Percentiles rank a stretch among this genome's conserved stretches.
phyloP scores from a whole-genome alignment of 208 protist species.

The Trypanosoma lewisi region DNA sequence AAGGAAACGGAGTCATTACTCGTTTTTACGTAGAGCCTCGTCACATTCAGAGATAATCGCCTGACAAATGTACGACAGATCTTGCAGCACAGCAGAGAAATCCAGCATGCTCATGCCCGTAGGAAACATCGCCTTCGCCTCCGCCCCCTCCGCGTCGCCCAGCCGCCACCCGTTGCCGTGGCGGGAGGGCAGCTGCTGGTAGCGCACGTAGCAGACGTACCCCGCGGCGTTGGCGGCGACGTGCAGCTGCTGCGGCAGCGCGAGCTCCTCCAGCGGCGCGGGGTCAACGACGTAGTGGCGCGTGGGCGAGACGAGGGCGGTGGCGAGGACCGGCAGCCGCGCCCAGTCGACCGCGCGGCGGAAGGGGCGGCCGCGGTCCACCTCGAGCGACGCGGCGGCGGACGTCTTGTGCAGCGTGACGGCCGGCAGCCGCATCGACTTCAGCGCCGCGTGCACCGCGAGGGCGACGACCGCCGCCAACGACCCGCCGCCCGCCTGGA shows the following conservation, averaged over 20 bases:
- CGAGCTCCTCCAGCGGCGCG: slow-evolving; percentile 65
- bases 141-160: slow-evolving; percentile 7
- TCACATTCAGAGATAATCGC: slow-evolving; percentile 72
- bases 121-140: not conserved
- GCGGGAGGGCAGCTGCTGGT: slow-evolving; percentile 71
- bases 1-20: slow-evolving; percentile 9
- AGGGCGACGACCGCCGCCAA: slow-evolving; percentile 42
- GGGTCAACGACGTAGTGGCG: slow-evolving; percentile 82
- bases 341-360: slow-evolving; percentile 48
- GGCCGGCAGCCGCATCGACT: slow-evolving; percentile 44
- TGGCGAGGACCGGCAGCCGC: slow-evolving; percentile 53
- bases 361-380: slow-evolving; percentile 65
- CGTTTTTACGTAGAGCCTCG: slow-evolving; percentile 27
- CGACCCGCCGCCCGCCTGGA: slow-evolving; percentile 66
- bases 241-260: slow-evolving; percentile 75
- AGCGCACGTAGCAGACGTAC: slow-evolving; percentile 54
- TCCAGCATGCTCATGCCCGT: slow-evolving; percentile 14
- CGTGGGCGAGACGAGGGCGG: slow-evolving; percentile 63
- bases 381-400: slow-evolving; percentile 60
- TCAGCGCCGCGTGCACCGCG: slow-evolving; percentile 70
- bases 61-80: slow-evolving; percentile 35
- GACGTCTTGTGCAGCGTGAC: slow-evolving; percentile 65
- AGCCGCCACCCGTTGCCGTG: slow-evolving; percentile 50
- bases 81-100: slow-evolving; percentile 20
- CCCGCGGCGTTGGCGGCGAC: slow-evolving; percentile 53